A percentile compares a stretch with the other conserved stretches of the same genome.
These are phyloP conservation scores for Curvularia hawaiiensis DNA, from an alignment of 2,329 filamentous ascomycete genomes.

Conservation along the genomic window DNA sequence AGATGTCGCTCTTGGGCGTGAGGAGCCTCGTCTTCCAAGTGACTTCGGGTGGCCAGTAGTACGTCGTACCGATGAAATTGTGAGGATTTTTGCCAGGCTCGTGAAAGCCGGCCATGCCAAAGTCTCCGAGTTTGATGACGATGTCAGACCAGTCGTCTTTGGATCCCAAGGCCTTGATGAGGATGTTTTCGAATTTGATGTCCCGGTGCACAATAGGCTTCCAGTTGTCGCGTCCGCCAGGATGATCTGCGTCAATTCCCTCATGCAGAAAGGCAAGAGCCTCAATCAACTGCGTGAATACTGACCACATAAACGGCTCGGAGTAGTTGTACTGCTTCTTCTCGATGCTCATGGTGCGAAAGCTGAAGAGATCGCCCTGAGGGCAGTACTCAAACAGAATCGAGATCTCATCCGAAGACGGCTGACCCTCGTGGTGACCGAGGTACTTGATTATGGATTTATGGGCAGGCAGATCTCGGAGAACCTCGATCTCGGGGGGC, in stretches of 20 bases:
- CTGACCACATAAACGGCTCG: constrained; percentile 24
- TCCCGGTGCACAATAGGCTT: constrained; percentile 94
- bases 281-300: constrained; percentile 20
- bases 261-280: constrained; percentile 31
- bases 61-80: constrained; percentile 16
- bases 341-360: neutral
- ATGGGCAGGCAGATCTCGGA: constrained; percentile 16
- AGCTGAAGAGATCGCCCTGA: constrained; percentile 21
- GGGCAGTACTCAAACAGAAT: constrained; percentile 24
- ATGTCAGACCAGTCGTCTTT: constrained; percentile 18
- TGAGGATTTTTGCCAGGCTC: constrained; percentile 33
- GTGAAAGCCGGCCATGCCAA: constrained; percentile 67
- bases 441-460: constrained; percentile 17
- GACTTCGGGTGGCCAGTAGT: constrained; percentile 30
- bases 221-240: constrained; percentile 55
- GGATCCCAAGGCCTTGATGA: constrained; percentile 55
- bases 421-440: constrained; percentile 8
- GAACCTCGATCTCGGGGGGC: constrained; percentile 19
- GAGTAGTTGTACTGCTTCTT: constrained; percentile 6
- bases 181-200: constrained; percentile 93
- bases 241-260: constrained; percentile 14
- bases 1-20: constrained; percentile 29
- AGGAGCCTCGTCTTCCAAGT: constrained; percentile 20
- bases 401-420: constrained; percentile 1
- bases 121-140: constrained; percentile 70